Base-by-base conservation (phyloP, 345 rosid genomes). In the Salix suchowensis region DNA sequence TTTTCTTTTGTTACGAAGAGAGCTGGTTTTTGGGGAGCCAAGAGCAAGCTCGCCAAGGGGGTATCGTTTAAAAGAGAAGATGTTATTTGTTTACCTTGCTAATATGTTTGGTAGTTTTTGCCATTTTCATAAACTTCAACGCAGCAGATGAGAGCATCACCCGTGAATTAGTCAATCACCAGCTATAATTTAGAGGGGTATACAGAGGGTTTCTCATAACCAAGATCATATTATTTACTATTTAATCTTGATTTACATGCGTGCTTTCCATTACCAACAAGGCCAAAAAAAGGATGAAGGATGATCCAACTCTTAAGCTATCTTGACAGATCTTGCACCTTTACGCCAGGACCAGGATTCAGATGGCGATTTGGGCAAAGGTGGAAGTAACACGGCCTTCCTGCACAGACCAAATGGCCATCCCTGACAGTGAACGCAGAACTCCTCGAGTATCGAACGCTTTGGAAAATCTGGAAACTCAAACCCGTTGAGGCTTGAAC, bases 361-460 rank as follows among this genome's bases (percentile, higher is more conserved):
- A 2, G 97, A 83, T 9, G 99, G 99, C 19, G 95, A 91, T 76
- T 92, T 92, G 11, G 98, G 98, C 74, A 96, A 83, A 4, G 98
- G 97, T 15, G 98, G 99, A 80, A 93, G 98, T 65, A 91, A 74
- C 67, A 84, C 77, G 4, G 87, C 89, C 82, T 87, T 96, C 88
- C 94, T 84, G 88, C 95, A 91, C 0, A 92, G 86, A 28, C 99
- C 98, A 44, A 96, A 92, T 0, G 97, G 99, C 99, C 97, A 92
- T 36, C 99, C 98, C 76, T 92, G 88, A 26, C 94, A 91, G 54
- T 88, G 89, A 62, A 94, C 89, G 7, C 96, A 90, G 7, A 95
- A 73, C 79, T 93, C 91, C 80, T 84, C 81, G 64, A 95, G 81
- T 83, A 90, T 88, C 0, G 92, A 87, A 6, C 86, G 80, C 79